Base-by-base conservation (phyloP, 2,329 filamentous ascomycete species). In the Neopestalotiopsis sp. region DNA sequence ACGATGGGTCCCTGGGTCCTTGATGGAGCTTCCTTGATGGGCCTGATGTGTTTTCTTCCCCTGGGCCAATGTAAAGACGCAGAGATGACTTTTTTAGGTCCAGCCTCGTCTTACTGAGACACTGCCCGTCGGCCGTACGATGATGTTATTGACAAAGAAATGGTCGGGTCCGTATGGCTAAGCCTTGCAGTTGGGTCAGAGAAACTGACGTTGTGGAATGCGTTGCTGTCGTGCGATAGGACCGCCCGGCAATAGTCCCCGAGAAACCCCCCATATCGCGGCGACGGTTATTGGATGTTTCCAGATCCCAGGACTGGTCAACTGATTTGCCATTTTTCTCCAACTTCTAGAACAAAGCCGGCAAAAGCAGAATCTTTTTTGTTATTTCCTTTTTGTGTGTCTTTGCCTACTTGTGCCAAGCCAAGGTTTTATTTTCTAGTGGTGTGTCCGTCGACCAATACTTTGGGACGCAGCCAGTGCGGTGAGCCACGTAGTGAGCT, bases 81-180 rank as follows among this genome's bases (percentile, higher is more conserved):
- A n/a, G 45, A 17, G 45, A 53, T 53, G 45, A 53, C n/a, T n/a
- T 53, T 53, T 53, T 53, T 53, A 53, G 45, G 45, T 53, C 45
- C 45, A 53, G 45, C 45, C 45, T 53, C 45, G 45, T 53, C 45
- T 53, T 53, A 53, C 45, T 20, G 17, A 53, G 9, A n/a, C 45
- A 53, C 45, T 53, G 45, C 45, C 45, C 5, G 45, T 53, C 45
- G 45, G 45, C 45, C 45, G 45, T 53, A 53, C 45, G 45, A 53
- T 53, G 45, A 53, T 53, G 45, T 53, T 17, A 53, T 53, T 53
- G 17, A 17, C n/a, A 53, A 38, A 10, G 10, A 38, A 53, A 53
- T n/a, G 4, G 45, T n/a, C 45, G 45, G n/a, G 13, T 17, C 45
- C 45, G 45, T 53, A 53, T 53, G n/a, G 45, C 45, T 53, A 53